phyloP scores from a whole-genome alignment of 345 rosid species.

The Passiflora organensis region DNA sequence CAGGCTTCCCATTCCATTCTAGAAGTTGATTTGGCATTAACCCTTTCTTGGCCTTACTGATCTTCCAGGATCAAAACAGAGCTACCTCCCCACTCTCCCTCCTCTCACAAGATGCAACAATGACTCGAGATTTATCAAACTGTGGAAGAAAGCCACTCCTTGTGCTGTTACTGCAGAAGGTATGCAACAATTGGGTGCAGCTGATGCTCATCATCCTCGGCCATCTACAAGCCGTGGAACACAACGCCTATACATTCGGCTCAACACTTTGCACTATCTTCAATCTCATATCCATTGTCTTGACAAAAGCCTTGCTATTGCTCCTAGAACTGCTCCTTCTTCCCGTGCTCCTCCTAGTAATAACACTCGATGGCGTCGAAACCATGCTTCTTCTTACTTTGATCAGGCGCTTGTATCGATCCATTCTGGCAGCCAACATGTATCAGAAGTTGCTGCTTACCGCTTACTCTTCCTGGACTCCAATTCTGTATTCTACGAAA shows the following conservation, averaged over 20 bases:
- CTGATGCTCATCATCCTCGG: slow-evolving; percentile 60
- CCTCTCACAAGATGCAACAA: slow-evolving; percentile 83
- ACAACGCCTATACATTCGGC: slow-evolving; percentile 79
- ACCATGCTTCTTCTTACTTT: slow-evolving; percentile 37
- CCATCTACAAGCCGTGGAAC: slow-evolving; percentile 93
- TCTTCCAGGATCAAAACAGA: slow-evolving; percentile 64
- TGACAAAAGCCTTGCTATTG: slow-evolving; percentile 67
- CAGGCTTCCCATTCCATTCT: no score
- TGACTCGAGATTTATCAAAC: slow-evolving; percentile 53
- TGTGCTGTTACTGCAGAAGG: slow-evolving; percentile 41
- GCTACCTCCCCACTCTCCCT: slow-evolving; percentile 74
- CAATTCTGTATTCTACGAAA: slow-evolving; percentile 55
- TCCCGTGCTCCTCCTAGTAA: slow-evolving; percentile 10
- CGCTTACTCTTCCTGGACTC: slow-evolving; percentile 78
- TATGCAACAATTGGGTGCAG: slow-evolving; percentile 9
- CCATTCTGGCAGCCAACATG: slow-evolving; percentile 66
- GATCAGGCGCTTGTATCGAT: slow-evolving; percentile 50
- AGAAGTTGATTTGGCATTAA: no score
- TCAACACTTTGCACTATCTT: slow-evolving; percentile 75
- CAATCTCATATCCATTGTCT: slow-evolving; percentile 68
- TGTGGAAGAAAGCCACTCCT: slow-evolving; percentile 74
- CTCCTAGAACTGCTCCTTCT: slow-evolving; percentile 36
- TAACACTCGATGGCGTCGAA: slow-evolving; percentile 27
- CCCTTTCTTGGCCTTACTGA: no score
- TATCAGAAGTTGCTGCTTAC: slow-evolving; percentile 88